Evolutionary conservation across 2,329 filamentous ascomycete genomes (phyloP), one percentile per base, ranked within the genome.

Genomic region (Rosellinia necatrix): DNA sequence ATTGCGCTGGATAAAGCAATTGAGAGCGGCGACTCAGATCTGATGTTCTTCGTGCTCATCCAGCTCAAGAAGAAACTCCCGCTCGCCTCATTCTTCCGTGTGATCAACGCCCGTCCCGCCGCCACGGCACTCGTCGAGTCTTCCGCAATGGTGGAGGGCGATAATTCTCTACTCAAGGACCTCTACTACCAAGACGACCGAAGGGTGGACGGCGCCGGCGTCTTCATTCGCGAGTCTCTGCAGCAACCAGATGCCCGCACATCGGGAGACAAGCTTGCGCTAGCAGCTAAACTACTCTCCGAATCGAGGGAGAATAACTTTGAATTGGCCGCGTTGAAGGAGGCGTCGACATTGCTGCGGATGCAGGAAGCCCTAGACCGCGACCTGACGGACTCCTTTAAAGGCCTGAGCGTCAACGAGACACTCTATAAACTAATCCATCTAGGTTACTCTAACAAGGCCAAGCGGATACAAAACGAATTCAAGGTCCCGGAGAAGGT

Each of bases 131-230:
- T 99, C 9, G 90, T 99, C 21, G 94, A 99, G 72, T 84, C 91
- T 1, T 88, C 88, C 0, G 93, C 94, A 0, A 70, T 75, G 40
- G 79, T 82, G 47, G 85, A 90, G 47, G 77, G 75, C 17, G 89
- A 96, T 66, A 92, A 96, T 66, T 81, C 84, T 0, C 74, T 99
- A 19, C 83, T 99, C 22, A 99, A 97, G 68, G 94, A 97, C 69
- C 79, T 99, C 3, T 99, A 94, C 76, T 99, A 99, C 71, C 94
- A 97, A 75, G 94, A 97, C 67, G 94, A 99, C 71, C 86, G 93
- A 4, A 85, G 92, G 3, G 78, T 92, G 4, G 94, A 97, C 62
- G 92, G 94, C 3, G 90, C 93, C 0, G 89, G 91, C 55, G 85
- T 99, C 2, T 89, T 97, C 56, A 78, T 99, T 12, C 85, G 86